phyloP scores from a whole-genome alignment of 345 rosid genomes.

The Physaria fendleri region DNA sequence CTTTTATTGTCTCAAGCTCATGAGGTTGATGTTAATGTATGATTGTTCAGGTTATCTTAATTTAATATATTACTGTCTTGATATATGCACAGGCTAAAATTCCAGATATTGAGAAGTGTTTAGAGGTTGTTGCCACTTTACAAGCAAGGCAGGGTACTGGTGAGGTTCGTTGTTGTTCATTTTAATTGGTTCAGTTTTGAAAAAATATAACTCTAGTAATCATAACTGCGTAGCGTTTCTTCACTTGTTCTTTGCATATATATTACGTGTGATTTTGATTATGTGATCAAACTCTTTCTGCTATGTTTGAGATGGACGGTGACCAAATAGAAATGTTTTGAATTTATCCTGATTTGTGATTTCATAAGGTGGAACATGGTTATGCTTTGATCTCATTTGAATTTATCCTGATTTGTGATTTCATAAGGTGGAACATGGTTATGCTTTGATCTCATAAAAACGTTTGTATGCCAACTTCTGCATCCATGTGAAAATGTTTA shows the following conservation, averaged over 20 bases:
- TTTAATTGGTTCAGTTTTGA: background rate
- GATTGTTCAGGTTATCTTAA: background rate
- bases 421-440: slow-evolving; percentile 1
- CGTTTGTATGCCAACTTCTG: background rate
- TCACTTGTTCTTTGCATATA: background rate
- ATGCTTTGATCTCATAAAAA: background rate
- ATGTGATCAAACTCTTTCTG: background rate
- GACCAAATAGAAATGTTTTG: background rate
- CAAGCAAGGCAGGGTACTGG: slow-evolving; percentile 73
- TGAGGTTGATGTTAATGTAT: background rate
- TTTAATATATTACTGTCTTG: background rate
- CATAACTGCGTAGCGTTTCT: background rate
- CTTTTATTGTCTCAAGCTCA: background rate
- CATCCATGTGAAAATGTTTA: background rate
- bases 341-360: background rate
- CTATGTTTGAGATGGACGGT: background rate
- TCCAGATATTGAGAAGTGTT: slow-evolving; percentile 90
- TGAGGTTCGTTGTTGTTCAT: slow-evolving; percentile 60
- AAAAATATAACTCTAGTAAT: background rate
- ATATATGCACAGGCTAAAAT: slow-evolving; percentile 57
- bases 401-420: background rate
- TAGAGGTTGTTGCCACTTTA: slow-evolving; percentile 76
- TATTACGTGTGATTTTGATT: background rate
- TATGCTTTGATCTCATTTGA: background rate
- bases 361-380: background rate